Evolutionary conservation across 75 land plant species (phyloP).

Genomic region (Sequoiadendron giganteum): DNA sequence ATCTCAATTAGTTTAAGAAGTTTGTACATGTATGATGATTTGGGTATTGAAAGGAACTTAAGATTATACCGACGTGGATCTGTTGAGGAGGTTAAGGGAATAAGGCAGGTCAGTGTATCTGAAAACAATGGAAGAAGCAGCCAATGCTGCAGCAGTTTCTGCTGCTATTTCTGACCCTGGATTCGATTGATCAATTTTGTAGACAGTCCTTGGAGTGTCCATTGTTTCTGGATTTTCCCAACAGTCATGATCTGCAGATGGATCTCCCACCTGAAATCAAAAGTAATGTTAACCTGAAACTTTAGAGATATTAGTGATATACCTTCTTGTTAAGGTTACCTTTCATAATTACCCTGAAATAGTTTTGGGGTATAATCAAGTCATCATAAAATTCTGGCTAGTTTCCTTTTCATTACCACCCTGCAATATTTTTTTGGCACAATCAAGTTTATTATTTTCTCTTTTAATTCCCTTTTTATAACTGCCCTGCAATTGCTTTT

Average conservation of each 20-base stretch:
- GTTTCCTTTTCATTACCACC: too few species aligned
- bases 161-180: conserved; percentile 90
- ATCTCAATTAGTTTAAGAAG: background rate
- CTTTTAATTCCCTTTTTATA: too few species aligned
- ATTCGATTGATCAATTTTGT: conserved; percentile 36
- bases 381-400: too few species aligned
- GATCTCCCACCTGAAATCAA: conserved; percentile 70
- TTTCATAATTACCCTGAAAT: background rate
- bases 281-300: background rate
- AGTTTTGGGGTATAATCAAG: background rate
- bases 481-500: too few species aligned
- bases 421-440: too few species aligned
- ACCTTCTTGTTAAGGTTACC: too few species aligned
- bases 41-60: background rate
- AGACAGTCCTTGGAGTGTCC: conserved; percentile 69
- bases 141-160: conserved; percentile 90
- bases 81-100: conserved; percentile 62
- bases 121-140: conserved; percentile 83
- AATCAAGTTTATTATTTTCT: too few species aligned
- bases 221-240: conserved; percentile 87
- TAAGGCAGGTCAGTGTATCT: conserved; percentile 36
- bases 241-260: conserved; percentile 66
- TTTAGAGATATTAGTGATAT: too few species aligned
- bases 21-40: background rate
- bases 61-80: conserved; percentile 59